Percentiles rank a stretch among this genome's conserved stretches.
phyloP scores from a whole-genome alignment of 345 rosid species.

The Lepidium africanum region DNA sequence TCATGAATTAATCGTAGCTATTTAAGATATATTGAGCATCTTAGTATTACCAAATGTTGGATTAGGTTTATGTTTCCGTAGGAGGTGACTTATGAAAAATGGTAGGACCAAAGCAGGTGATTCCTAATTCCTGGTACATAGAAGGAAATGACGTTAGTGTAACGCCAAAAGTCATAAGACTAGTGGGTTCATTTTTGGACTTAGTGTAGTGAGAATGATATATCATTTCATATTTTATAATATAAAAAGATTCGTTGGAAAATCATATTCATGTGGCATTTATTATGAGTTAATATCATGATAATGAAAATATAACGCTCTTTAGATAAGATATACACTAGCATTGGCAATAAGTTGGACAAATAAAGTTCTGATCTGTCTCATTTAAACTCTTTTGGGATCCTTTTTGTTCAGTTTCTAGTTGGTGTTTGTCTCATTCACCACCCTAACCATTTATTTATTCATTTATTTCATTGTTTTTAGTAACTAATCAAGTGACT shows the following conservation, averaged over 20 bases:
- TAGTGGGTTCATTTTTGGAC: not conserved
- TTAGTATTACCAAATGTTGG: not conserved
- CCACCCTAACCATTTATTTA: not conserved
- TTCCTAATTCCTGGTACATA: not conserved
- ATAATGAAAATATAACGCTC: not conserved
- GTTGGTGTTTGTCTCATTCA: not conserved
- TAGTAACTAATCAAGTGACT: constrained; percentile 2
- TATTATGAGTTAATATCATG: not conserved
- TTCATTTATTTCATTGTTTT: not conserved
- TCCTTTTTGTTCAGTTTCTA: not conserved
- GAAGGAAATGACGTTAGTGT: constrained; percentile 1
- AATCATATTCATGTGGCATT: constrained; percentile 1
- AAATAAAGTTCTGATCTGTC: constrained; percentile 25
- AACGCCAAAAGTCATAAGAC: constrained; percentile 6
- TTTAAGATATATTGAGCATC: not conserved
- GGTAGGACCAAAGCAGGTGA: constrained; percentile 14
- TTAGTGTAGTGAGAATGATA: not conserved
- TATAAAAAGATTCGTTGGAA: not conserved
- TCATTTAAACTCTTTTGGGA: constrained; percentile 3
- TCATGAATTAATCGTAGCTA: not conserved
- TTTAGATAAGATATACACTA: not conserved
- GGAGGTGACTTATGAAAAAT: not conserved
- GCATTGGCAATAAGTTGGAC: constrained; percentile 15
- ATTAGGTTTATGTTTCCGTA: constrained; percentile 6
- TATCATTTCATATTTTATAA: not conserved